Base-by-base conservation (phyloP, 305 asterid genomes). In the Withania somnifera region DNA sequence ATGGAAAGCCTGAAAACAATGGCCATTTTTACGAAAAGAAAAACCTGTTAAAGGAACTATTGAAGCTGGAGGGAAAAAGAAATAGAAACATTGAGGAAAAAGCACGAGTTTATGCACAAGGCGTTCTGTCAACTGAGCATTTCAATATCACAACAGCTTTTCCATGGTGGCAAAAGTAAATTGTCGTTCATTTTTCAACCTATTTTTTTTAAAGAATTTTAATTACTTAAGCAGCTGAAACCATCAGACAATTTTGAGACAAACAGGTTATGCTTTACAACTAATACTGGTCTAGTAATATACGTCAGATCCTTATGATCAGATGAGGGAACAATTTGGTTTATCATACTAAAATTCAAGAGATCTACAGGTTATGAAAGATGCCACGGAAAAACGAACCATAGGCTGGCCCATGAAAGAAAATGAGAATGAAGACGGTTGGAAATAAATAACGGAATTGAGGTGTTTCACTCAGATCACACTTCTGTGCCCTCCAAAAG, bases 401-500 rank as follows among this genome's bases (percentile, higher is more conserved):
- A 42, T 15, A 13, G 57, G 58, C 14, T 42, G 20, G 78, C 20
- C 20, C 34, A 42, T 42, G 38, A 71, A 71, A 71, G 78, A 42
- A 71, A 71, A 45, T 45, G 57, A 71, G 38, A 71, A 45, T 45
- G 58, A 71, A 45, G 14, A 7, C 40, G 38, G 14, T 11, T 22
- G 7, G 57, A 45, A 47, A 22, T 24, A 71, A 45, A 71, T 14
- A 24, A 45, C 58, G 14, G 79, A 42, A 42, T n/a, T 22, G 79
- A 71, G 22, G 57, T 6, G 57, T 45, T 83, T 63, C 77, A 56
- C 85, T 92, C 87, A 95, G 86, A 90, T 87, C 88, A 94, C 98
- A 86, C 81, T 94, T 85, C 98, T 86, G 84, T 94, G 88, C 86
- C 98, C 99, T 88, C 99, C 98, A 85, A 94, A 96, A 17, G 99